Evolutionary conservation across 306 rosid species (phyloP).

Genomic region (Prunus campanulata): DNA sequence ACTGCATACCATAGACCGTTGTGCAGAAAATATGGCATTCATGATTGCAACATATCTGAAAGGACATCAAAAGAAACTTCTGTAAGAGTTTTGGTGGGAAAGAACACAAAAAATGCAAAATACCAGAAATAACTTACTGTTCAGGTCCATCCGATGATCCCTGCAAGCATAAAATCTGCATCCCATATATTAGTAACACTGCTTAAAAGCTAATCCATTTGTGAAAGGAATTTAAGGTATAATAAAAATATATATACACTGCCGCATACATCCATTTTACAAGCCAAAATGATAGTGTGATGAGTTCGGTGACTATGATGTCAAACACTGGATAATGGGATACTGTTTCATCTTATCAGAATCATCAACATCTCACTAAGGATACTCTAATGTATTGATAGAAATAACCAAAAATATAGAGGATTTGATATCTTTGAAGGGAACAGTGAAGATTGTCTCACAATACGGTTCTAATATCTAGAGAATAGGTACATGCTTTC

Average conservation of each 20-base stretch:
- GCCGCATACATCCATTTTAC: background rate
- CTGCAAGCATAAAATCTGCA: constrained; percentile 88
- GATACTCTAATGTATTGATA: background rate
- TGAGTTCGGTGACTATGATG: background rate
- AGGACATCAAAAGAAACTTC: constrained; percentile 21
- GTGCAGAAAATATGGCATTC: constrained; percentile 97
- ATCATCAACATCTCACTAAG: background rate
- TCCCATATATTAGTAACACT: constrained; percentile 29
- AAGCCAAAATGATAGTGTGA: background rate
- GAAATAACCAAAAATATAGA: background rate
- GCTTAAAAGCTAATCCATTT: constrained; percentile 1
- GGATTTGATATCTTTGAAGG: background rate
- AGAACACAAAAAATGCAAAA: constrained; percentile 21
- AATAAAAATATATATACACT: background rate
- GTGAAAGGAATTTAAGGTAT: background rate
- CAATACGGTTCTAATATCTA: background rate
- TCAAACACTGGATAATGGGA: background rate
- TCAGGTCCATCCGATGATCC: constrained; percentile 96
- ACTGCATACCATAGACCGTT: constrained; percentile 62
- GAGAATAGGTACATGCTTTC: background rate
- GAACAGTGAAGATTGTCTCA: background rate
- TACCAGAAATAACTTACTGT: constrained; percentile 52
- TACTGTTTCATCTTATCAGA: background rate
- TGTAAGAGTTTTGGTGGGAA: constrained; percentile 20
- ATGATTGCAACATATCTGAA: constrained; percentile 93